Percentiles rank a stretch among this genome's conserved stretches.
phyloP scores from a whole-genome alignment of 2,329 filamentous ascomycete species.

The Aureobasidium sp. region DNA sequence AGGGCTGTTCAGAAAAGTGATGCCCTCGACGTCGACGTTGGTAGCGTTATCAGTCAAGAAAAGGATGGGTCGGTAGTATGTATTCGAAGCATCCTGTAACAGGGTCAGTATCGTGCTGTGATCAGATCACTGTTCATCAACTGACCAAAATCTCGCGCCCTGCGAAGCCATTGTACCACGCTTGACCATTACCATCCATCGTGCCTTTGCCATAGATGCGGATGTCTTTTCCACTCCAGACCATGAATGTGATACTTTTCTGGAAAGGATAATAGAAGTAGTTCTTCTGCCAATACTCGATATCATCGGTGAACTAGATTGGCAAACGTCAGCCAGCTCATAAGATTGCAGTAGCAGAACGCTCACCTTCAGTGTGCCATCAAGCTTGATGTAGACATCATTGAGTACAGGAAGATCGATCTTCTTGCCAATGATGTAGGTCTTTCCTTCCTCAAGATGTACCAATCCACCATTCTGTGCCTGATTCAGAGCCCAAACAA shows the following conservation, averaged over 20 bases:
- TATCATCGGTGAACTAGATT: conserved; percentile 39
- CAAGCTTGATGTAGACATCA: conserved; percentile 51
- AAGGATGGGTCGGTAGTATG: conserved; percentile 52
- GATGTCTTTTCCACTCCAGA: conserved; percentile 56
- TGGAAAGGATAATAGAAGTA: conserved; percentile 47
- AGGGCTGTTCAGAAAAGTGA: conserved; percentile 54
- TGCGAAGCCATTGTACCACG: conserved; percentile 36
- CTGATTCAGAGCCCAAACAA: conserved; percentile 47
- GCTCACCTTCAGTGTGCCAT: conserved; percentile 48
- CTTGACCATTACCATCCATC: conserved; percentile 50
- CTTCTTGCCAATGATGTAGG: conserved; percentile 53
- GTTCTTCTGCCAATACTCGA: conserved; percentile 44
- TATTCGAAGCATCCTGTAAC: conserved; percentile 37
- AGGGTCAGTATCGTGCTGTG: not conserved
- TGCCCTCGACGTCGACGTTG: conserved; percentile 50
- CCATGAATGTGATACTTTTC: conserved; percentile 55
- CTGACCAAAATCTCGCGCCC: conserved; percentile 12
- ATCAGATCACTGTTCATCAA: not conserved
- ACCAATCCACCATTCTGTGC: conserved; percentile 55
- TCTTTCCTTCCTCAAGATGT: conserved; percentile 47
- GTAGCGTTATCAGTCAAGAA: conserved; percentile 58
- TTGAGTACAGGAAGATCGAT: conserved; percentile 53
- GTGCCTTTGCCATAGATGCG: conserved; percentile 52
- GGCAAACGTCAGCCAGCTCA: too few relatives aligned
- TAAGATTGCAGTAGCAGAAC: too few relatives aligned